Base-by-base conservation (phyloP, 495 filamentous ascomycete species). In the Aspergillus affinis region DNA sequence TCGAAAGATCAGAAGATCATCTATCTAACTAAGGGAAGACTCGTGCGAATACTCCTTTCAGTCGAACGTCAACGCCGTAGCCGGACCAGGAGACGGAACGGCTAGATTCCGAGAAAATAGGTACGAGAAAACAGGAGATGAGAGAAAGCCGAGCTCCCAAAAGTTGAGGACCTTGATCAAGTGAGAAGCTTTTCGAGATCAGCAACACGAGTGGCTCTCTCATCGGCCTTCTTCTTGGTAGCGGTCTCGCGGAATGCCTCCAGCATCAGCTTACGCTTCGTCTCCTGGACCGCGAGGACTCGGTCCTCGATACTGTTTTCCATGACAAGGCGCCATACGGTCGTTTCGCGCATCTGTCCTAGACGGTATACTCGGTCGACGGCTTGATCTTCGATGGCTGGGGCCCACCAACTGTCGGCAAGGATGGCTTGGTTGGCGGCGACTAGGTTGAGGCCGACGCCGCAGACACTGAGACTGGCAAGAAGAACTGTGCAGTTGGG, bases 381-480 rank as follows among this genome's bases (percentile, higher is more conserved):
- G 26, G 93, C 93, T 66, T 98, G 93, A 65, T 96, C 92, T 71
- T 98, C 93, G 59, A 96, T 93, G 0, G 91, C 92, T 0, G 92
- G 91, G 3, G 92, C 91, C 91, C 93, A 97, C 93, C 91, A 97
- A 48, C 83, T 87, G 68, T 98, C 93, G 0, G 85, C 82, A 8
- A 96, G 78, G 17, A 97, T 86, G 50, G 94, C 91, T 23, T 93
- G 92, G 57, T 93, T 92, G 2, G 93, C 93, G 0, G 90, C 87
- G 0, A 92, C 89, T 15, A 98, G 84, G 64, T 98, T 97, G 45
- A 98, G 78, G 2, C 93, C 93, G 17, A 98, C 92, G 45, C 85
- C 88, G 71, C 90, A 92, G 13, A 95, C 93, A 12, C 82, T 84
- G 20, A 98, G 76, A 66, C 86, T 90, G 7, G 92, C 92, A 2